These are phyloP conservation scores for Erodium moschatum DNA, from an alignment of 441 rosid genomes.

Conservation along the genomic window DNA sequence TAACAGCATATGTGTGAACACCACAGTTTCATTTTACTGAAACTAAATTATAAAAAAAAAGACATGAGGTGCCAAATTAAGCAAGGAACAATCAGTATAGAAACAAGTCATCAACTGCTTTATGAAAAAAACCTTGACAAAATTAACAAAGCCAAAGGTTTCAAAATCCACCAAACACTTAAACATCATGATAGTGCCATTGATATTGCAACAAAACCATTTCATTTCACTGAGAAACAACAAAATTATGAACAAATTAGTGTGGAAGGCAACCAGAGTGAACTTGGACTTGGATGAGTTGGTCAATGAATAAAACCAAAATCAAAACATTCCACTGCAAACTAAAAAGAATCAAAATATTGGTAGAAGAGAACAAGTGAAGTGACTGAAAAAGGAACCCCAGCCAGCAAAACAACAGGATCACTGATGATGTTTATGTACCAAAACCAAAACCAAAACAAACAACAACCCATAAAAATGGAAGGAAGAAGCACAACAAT, in stretches of 20 bases:
- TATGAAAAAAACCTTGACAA: neutral
- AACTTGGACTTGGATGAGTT: neutral
- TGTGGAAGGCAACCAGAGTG: neutral
- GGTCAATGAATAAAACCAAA: neutral
- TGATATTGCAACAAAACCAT: neutral
- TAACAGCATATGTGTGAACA: neutral
- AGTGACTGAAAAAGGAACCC: neutral
- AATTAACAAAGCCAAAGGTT: neutral
- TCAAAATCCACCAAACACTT: neutral
- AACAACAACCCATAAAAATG: conserved; percentile 3
- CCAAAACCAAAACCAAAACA: neutral
- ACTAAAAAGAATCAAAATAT: neutral
- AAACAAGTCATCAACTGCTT: neutral
- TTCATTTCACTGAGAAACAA: neutral
- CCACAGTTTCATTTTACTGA: neutral
- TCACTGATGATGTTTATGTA: neutral
- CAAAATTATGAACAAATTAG: neutral
- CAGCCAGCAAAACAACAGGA: neutral
- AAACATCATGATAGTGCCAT: neutral
- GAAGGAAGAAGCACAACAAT: neutral
- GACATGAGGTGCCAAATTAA: neutral
- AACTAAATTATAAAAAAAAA: too few species aligned
- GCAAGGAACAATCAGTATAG: neutral
- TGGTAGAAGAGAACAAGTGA: neutral
- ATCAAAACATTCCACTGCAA: neutral